Evolutionary conservation across 2,329 filamentous ascomycete species (phyloP), one percentile per base, ranked within the genome.

Genomic region (Ceratocystis ficicola): DNA sequence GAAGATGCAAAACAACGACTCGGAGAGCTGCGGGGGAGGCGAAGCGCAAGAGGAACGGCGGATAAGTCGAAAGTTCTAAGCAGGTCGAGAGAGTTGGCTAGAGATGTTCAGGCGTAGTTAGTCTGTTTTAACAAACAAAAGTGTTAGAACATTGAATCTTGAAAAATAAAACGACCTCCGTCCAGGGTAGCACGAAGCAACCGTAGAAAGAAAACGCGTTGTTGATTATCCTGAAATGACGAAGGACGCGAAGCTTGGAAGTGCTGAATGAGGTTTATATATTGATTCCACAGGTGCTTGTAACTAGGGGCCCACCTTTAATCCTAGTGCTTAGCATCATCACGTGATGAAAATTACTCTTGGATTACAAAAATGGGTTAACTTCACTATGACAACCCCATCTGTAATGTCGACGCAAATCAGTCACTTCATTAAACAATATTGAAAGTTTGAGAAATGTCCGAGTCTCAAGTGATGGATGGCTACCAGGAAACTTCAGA

Each of bases 21-120:
- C 84, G 88, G 86, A 86, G 82, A 83, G 90, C 89, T 90, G 81
- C 87, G 74, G 79, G 83, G 87, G 85, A 86, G 86, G 88, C 85
- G 84, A 79, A 77, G 81, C 88, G 89, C 87, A 55, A 46, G 48
- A 41, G 46, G 28, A 52, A 28, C 25, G 22, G 20, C 10, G 4
- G 8, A 15, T 25, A n/a, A 44, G 62, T 20, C 44, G 50, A 62
- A 64, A 67, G 62, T 64, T 61, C 63, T 22, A 55, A 64, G 52
- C 32, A 8, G 32, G 15, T 59, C 28, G 36, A 44, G 59, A 59
- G 55, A 36, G 12, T 15, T 36, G 25, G 17, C 15, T 41, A 5
- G 48, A 52, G 28, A 30, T 30, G 8, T 59, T 7, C 5, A n/a
- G 55, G 7, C 5, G 4, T 20, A 8, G 10, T 52, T 50, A 2